Percentiles rank a stretch among this genome's conserved stretches.
Evolutionary conservation across 2,329 filamentous ascomycete genomes (phyloP).

Genomic region (Penicillium decumbens): DNA sequence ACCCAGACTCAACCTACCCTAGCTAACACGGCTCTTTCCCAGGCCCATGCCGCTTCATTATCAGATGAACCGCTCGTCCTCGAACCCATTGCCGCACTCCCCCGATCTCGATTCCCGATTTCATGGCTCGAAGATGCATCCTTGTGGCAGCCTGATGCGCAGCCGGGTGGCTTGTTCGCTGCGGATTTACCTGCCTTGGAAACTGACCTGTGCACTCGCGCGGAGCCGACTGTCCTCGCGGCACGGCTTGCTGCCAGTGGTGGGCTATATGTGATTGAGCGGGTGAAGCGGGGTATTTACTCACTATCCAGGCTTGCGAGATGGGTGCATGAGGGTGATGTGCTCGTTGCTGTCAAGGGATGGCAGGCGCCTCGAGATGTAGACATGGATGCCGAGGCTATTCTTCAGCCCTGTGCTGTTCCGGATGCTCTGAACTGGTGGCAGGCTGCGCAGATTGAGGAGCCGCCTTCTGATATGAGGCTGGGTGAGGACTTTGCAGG

Average conservation of each 20-base stretch:
- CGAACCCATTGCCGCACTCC: conserved; percentile 34
- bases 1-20: not conserved
- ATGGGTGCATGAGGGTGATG: conserved; percentile 36
- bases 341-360: conserved; percentile 37
- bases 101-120: conserved; percentile 36
- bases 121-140: conserved; percentile 39
- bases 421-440: conserved; percentile 30
- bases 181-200: conserved; percentile 38
- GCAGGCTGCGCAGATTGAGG: conserved; percentile 32
- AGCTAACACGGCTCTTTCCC: not conserved
- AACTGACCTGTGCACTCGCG: conserved; percentile 19
- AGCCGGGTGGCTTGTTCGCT: conserved; percentile 36
- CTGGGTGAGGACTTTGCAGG: conserved; percentile 21
- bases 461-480: conserved; percentile 21
- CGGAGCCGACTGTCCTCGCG: conserved; percentile 31
- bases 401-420: not conserved
- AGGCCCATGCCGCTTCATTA: conserved; percentile 37
- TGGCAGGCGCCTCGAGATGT: conserved; percentile 17
- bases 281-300: conserved; percentile 39
- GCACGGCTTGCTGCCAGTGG: conserved; percentile 29
- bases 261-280: conserved; percentile 37
- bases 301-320: conserved; percentile 35
- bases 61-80: conserved; percentile 35
- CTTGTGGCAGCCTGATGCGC: conserved; percentile 26
- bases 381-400: conserved; percentile 3